These are phyloP conservation scores for Phoenix roebelenii DNA, from an alignment of 176 grass and related monocot genomes.

Conservation along the genomic window DNA sequence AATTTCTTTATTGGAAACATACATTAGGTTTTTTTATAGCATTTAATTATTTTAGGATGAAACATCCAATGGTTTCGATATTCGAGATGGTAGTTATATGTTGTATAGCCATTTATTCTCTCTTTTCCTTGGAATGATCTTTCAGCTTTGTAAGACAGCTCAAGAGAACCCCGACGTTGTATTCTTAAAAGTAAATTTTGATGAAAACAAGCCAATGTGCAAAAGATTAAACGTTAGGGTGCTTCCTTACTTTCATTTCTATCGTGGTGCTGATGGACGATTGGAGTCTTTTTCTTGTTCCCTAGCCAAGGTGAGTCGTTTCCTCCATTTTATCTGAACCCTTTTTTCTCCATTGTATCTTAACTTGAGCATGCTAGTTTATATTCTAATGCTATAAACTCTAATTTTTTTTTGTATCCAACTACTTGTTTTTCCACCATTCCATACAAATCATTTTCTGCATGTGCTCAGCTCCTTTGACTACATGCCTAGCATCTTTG, in stretches of 20 bases:
- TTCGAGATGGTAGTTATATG: too few species aligned
- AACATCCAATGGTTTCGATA: too few species aligned
- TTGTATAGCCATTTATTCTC: neutral
- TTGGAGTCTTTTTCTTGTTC: slow-evolving; percentile 93
- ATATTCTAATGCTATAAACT: too few species aligned
- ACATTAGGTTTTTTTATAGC: too few species aligned
- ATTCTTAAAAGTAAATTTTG: slow-evolving; percentile 93
- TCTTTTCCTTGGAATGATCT: slow-evolving; percentile 4
- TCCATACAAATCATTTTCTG: too few species aligned
- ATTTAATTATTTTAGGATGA: too few species aligned
- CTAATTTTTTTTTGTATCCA: too few species aligned
- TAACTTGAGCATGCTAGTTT: neutral
- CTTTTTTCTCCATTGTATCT: neutral
- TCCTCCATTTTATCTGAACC: neutral
- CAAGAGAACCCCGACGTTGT: slow-evolving; percentile 60
- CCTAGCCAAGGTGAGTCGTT: slow-evolving; percentile 62
- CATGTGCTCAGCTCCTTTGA: too few species aligned
- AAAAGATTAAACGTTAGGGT: slow-evolving; percentile 96
- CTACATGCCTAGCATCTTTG: too few species aligned
- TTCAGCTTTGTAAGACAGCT: slow-evolving; percentile 76
- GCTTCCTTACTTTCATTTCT: slow-evolving; percentile 96
- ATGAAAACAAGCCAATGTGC: slow-evolving; percentile 99
- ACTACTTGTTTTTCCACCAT: too few species aligned
- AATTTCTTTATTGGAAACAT: too few species aligned
- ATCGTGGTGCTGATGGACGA: slow-evolving; percentile 83